Conservation (phyloP, 2,329 filamentous ascomycete genomes). For the Colletotrichum sublineola region DNA sequence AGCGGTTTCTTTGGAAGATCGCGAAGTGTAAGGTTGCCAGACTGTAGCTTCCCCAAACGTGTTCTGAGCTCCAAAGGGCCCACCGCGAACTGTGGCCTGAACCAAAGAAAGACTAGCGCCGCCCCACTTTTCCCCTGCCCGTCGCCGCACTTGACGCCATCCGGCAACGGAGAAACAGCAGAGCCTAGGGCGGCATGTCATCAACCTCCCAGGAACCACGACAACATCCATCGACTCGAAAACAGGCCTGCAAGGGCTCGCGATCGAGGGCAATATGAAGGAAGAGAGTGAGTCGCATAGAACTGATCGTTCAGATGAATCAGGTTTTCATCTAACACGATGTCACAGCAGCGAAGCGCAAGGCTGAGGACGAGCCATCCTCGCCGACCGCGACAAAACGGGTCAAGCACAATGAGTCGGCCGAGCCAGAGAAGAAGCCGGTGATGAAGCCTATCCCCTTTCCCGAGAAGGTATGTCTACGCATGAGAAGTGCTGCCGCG, state of each 20-base stretch:
- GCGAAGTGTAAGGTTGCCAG: conserved; percentile 16
- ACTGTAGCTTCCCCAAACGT: conserved; percentile 41
- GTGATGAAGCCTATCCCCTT: conserved; percentile 80
- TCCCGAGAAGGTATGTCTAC: conserved; percentile 79
- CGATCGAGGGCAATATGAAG: conserved; percentile 48
- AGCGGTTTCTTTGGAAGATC: conserved; percentile 16
- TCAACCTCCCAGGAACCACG: conserved; percentile 32
- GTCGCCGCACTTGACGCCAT: conserved; percentile 18
- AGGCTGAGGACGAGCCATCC: conserved; percentile 75
- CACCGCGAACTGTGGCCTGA: conserved; percentile 53
- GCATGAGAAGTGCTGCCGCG: conserved; percentile 3
- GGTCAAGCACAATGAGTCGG: conserved; percentile 64
- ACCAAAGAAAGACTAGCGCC: conserved; percentile 51
- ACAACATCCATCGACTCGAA: conserved; percentile 33
- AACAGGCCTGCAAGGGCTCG: conserved; percentile 34
- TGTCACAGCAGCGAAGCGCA: conserved; percentile 71
- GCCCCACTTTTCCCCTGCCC: conserved; percentile 49
- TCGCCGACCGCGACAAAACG: conserved; percentile 75
- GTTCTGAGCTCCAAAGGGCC: conserved; percentile 43
- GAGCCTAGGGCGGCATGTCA: conserved; percentile 41
- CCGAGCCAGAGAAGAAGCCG: conserved; percentile 64
- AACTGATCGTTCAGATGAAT: rapidly evolving
- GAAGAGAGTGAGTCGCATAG: conserved; percentile 54
- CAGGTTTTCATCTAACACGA: conserved; percentile 6
- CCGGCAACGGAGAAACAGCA: conserved; percentile 39